Conservation (phyloP, 1,139 yeast species). For the Lipomyces yarrowii region DNA sequence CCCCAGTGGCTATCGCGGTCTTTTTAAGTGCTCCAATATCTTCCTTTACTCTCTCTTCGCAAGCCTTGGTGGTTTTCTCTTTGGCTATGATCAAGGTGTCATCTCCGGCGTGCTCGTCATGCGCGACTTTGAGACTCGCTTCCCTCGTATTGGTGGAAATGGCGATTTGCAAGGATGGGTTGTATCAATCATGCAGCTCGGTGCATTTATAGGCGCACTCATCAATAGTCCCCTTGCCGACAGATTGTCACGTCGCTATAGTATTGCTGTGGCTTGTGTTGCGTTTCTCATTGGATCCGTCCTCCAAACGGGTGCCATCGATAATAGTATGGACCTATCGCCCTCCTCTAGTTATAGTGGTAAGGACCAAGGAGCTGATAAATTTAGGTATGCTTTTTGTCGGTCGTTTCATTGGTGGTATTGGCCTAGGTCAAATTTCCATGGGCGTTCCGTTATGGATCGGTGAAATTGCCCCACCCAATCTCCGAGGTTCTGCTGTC, state of each 20-base stretch:
- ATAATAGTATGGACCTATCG: conserved; percentile 9
- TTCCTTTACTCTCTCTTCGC: conserved; percentile 35
- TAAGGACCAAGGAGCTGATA: neutral
- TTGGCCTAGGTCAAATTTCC: conserved; percentile 62
- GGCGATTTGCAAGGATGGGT: conserved; percentile 31
- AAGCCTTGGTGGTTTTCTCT: conserved; percentile 42
- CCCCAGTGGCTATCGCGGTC: conserved; percentile 18
- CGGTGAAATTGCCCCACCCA: conserved; percentile 58
- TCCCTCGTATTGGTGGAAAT: conserved; percentile 28
- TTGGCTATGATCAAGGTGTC: conserved; percentile 52
- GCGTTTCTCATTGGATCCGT: conserved; percentile 63
- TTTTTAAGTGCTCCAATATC: conserved; percentile 19
- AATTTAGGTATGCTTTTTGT: conserved; percentile 32
- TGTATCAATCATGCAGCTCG: conserved; percentile 38
- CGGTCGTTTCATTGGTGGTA: conserved; percentile 50
- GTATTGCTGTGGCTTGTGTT: conserved; percentile 54
- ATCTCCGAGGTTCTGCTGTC: conserved; percentile 55
- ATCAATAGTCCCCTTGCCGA: conserved; percentile 39
- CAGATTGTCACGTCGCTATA: conserved; percentile 44
- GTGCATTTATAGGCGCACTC: conserved; percentile 38
- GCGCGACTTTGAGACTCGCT: conserved; percentile 43
- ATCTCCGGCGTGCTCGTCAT: conserved; percentile 61
- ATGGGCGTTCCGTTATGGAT: conserved; percentile 61
- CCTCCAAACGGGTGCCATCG: conserved; percentile 57
- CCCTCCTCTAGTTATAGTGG: no score